Conservation (phyloP, 352 stramenopile species). For the Phytophthora tentaculata region DNA sequence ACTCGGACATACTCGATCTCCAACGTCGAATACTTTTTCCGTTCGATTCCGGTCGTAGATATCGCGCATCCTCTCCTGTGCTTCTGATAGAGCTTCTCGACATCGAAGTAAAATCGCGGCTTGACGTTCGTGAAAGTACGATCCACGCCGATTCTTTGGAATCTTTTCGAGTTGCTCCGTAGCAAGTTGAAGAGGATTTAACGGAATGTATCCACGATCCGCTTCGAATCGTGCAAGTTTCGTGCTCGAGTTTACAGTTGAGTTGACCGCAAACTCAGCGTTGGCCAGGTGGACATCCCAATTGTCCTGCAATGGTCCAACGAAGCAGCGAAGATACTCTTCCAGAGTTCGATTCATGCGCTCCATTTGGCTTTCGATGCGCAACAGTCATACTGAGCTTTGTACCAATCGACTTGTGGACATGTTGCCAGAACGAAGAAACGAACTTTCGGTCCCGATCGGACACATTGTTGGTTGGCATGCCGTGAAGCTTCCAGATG, state of each 20-base stretch:
- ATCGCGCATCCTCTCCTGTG: background rate
- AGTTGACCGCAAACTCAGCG: background rate
- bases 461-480: too few species aligned
- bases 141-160: background rate
- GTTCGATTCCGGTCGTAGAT: background rate
- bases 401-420: background rate
- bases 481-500: background rate
- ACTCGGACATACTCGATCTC: background rate
- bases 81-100: background rate
- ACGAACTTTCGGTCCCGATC: background rate
- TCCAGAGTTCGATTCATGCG: background rate
- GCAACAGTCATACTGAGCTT: background rate
- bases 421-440: background rate
- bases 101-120: background rate
- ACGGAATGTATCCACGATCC: background rate
- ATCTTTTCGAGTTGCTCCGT: background rate
- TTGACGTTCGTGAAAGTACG: background rate
- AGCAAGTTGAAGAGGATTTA: background rate
- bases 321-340: background rate
- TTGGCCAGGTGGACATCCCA: background rate
- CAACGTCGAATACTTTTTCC: background rate
- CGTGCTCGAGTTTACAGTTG: background rate
- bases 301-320: background rate
- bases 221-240: background rate
- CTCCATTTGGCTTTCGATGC: background rate